Base-by-base conservation (phyloP, 2,329 filamentous ascomycete species). In the Penicillium sclerotiorum region DNA sequence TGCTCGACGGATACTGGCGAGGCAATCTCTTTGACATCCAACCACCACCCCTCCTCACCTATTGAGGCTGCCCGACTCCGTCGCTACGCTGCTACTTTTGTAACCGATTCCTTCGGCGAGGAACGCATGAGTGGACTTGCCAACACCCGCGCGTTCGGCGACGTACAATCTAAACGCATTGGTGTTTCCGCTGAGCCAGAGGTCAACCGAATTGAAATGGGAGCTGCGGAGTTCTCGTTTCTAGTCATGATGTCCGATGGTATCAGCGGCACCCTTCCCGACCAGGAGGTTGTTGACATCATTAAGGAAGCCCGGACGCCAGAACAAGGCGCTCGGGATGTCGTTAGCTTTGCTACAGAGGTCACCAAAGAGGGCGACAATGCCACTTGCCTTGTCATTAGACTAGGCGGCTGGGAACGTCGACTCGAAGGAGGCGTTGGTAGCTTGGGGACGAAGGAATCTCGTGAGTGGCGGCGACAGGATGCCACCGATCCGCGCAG, bases 61-160 rank as follows among this genome's bases (percentile, higher is more conserved):
- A 79, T 85, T 47, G 94, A 99, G 76, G 86, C 88, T 8, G 86
- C 84, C 35, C 84, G 94, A 7, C 80, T 99, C 20, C 87, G 92
- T 37, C 86, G 92, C 41, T 97, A 92, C 67, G 89, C 91, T 1
- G 84, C 88, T 23, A 87, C 87, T 2, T 93, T 97, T 67, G 87
- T 96, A 15, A 94, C 93, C 0, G 94, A 99, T 73, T 95, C 90
- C 27, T 99, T 99, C 69, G 94, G 94, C 65, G 94, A 99, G 73
- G 92, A 97, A 73, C 90, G 94, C 60, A 94, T 99, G 71, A 86
- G 86, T 12, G 93, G 94, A 0, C 80, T 99, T 0, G 94, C 94
- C 60, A 99, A 99, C 73, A 95, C 90, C 25, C 88, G 94, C 23
- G 82, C 94, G 4, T 97, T 99, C 67, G 94, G 94, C 21, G 94